Base-by-base conservation (phyloP, 2,329 filamentous ascomycete species). In the Plenodomus lindquistii region DNA sequence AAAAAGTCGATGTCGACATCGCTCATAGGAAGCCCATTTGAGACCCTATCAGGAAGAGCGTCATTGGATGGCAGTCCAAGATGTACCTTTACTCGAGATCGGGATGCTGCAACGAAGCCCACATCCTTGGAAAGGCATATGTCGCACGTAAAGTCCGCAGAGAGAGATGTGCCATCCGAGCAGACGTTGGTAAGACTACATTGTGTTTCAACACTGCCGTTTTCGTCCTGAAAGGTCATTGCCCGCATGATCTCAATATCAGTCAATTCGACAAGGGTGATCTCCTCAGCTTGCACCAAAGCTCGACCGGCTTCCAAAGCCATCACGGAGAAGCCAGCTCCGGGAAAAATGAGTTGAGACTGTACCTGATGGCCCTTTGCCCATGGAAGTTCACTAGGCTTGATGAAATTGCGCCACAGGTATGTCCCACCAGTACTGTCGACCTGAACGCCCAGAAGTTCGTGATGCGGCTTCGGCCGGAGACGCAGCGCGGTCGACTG, bases 291-390 rank as follows among this genome's bases (percentile, higher is more conserved):
- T 8, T 21, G 4, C 20, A 15, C 31, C 4, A 37, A 2, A 2
- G 4, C 18, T 20, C 31, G 13, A 6, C 16, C 5, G 19, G 63
- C 62, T 35, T 66, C 62, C 2, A 64, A n/a, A 1, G 70, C 73
- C 60, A 77, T 75, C 3, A 66, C 60, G 1, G 79, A 46, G 46
- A 76, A 79, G 0, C 69, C 78, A 1, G 78, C 73, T 1, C 59
- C 73, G 0, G 79, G 79, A 31, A 77, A 78, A 1, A 81, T 57
- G 1, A 73, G 59, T 8, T 74, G 64, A 2, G 50, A 52, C 29
- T 63, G 55, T 1, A 67, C 18, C 2, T 47, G 15, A 37, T 66
- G 63, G 3, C 51, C 59, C 1, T 2, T 2, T 1, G 65, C 15
- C 63, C 63, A 65, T 1, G 50, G 31, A 5, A 57, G 20, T 24